A percentile compares a stretch with the other conserved stretches of the same genome.
Conservation (phyloP, 257 asterid genomes). For the Nicotiana paniculata region DNA sequence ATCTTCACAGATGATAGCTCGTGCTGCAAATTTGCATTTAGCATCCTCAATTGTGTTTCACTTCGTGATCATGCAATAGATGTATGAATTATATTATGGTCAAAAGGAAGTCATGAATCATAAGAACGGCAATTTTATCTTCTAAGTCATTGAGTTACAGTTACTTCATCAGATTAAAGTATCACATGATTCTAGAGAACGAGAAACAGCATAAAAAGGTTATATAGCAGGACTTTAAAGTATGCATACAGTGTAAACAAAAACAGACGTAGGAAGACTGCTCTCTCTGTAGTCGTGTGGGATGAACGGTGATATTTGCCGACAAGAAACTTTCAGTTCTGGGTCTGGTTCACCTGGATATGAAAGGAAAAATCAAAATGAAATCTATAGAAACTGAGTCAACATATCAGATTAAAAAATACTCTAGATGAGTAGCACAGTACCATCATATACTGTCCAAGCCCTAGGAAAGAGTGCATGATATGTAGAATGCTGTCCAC, state of each 20-base stretch:
- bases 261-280: slow-evolving; percentile 96
- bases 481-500: slow-evolving; percentile 94
- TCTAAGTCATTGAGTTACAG: neutral
- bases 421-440: neutral
- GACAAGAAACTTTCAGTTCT: slow-evolving; percentile 86
- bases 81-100: neutral
- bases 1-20: neutral
- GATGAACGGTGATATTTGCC: slow-evolving; percentile 96
- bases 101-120: neutral
- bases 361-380: slow-evolving; percentile 10
- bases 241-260: slow-evolving; percentile 84
- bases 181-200: neutral
- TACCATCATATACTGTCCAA: slow-evolving; percentile 97
- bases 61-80: neutral
- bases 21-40: neutral
- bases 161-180: neutral
- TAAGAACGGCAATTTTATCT: neutral
- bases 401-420: slow-evolving; percentile 9
- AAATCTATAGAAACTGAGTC: slow-evolving; percentile 3
- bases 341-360: slow-evolving; percentile 97
- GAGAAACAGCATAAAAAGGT: neutral
- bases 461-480: slow-evolving; percentile 98
- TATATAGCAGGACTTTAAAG: slow-evolving; percentile 4
- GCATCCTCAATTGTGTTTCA: neutral
- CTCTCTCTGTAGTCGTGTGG: slow-evolving; percentile 96